A percentile compares a stretch with the other conserved stretches of the same genome.
Conservation (phyloP, 1,139 yeast genomes). For the Suhomyces taliae region DNA sequence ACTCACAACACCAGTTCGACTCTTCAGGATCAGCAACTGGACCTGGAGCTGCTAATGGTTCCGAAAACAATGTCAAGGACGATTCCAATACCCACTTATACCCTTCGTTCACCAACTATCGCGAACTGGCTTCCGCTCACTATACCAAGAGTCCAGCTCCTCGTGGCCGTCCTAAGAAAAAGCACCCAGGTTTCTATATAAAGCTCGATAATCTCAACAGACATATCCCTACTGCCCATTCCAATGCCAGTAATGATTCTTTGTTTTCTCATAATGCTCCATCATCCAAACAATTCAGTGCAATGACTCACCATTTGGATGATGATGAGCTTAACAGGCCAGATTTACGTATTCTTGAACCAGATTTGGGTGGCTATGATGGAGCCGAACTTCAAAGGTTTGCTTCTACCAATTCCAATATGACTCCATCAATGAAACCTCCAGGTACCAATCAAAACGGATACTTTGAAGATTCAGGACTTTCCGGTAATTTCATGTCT, state of each 20-base stretch:
- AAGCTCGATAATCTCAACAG: slow-evolving; percentile 14
- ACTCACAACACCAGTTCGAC: no score
- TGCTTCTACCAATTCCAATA: slow-evolving; percentile 16
- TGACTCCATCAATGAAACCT: slow-evolving; percentile 46
- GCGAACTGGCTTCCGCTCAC: neutral
- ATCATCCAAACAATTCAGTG: slow-evolving; percentile 7
- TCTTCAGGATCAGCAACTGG: no score
- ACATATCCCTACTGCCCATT: neutral
- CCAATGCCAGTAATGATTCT: slow-evolving; percentile 7
- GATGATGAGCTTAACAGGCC: slow-evolving; percentile 6
- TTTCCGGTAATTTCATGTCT: slow-evolving; percentile 7
- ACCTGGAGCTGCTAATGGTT: no score
- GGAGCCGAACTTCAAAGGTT: slow-evolving; percentile 12
- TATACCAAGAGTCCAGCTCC: slow-evolving; percentile 2
- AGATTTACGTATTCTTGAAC: slow-evolving; percentile 19
- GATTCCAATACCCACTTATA: neutral
- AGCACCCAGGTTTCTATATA: slow-evolving; percentile 15
- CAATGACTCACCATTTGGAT: slow-evolving; percentile 5
- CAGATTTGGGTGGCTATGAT: slow-evolving; percentile 20
- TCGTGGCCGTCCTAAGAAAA: slow-evolving; percentile 12
- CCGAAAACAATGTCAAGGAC: neutral
- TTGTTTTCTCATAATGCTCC: slow-evolving; percentile 7
- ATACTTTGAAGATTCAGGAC: slow-evolving; percentile 31
- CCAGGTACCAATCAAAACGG: slow-evolving; percentile 33
- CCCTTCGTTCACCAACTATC: neutral